Percentiles rank a stretch among this genome's conserved stretches.
phyloP scores from a whole-genome alignment of 2,329 filamentous ascomycete genomes.

The Epichloe brachyelytri region DNA sequence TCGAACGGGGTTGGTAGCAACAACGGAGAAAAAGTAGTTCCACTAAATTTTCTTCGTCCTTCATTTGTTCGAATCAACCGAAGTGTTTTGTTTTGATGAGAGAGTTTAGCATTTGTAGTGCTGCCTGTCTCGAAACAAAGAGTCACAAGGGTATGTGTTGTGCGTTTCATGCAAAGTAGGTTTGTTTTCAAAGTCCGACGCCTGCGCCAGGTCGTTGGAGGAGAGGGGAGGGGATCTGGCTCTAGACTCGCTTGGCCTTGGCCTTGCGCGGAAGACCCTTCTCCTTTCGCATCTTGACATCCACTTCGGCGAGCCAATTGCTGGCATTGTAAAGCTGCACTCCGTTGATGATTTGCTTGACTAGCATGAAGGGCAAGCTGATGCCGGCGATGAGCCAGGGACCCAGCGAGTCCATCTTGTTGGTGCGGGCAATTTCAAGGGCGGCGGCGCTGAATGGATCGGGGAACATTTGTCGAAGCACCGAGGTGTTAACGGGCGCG shows the following conservation, averaged over 20 bases:
- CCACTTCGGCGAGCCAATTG: slow-evolving; percentile 86
- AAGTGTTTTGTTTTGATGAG: no score
- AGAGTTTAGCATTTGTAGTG: not conserved
- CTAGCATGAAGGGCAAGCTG: slow-evolving; percentile 74
- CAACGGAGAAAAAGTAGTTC: no score
- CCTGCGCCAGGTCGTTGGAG: not conserved
- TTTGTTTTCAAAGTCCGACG: not conserved
- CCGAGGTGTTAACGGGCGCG: slow-evolving; percentile 54
- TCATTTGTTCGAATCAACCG: no score
- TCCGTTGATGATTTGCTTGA: slow-evolving; percentile 90
- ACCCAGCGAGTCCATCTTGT: slow-evolving; percentile 69
- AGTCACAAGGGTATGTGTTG: not conserved
- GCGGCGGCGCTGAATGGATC: slow-evolving; percentile 87
- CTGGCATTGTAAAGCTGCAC: slow-evolving; percentile 90
- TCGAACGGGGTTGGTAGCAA: no score
- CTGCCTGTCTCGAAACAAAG: not conserved
- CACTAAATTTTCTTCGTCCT: no score
- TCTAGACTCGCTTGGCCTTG: slow-evolving; percentile 21
- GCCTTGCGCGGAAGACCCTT: slow-evolving; percentile 39
- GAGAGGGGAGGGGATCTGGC: no score
- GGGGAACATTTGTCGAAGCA: slow-evolving; percentile 64
- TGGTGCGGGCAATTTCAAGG: slow-evolving; percentile 82
- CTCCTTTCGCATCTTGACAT: slow-evolving; percentile 49
- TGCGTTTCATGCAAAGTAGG: not conserved
- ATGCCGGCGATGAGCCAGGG: slow-evolving; percentile 63